Conservation (phyloP, 495 filamentous ascomycete genomes). For the Symbiotaphrina buchneri region DNA sequence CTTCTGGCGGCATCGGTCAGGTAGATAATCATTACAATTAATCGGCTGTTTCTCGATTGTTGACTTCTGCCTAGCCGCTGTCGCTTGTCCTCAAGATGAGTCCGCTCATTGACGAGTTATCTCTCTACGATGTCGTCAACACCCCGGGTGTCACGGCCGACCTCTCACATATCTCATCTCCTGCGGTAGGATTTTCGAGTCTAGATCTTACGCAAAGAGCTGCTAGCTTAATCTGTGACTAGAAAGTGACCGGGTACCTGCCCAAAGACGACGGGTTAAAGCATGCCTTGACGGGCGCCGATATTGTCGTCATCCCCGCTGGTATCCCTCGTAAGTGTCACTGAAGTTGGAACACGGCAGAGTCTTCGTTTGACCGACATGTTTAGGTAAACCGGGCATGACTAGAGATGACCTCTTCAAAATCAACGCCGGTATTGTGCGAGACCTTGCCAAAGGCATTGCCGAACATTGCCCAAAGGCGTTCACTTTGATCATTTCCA, state of each 20-base stretch:
- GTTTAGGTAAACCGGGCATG: conserved; percentile 91
- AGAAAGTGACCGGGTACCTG: conserved; percentile 84
- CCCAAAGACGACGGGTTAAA: conserved; percentile 80
- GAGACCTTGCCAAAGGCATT: conserved; percentile 61
- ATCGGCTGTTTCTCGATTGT: not conserved
- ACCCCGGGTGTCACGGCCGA: conserved; percentile 89
- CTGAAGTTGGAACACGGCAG: not conserved
- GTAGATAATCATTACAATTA: conserved; percentile 19
- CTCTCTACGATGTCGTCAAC: conserved; percentile 98
- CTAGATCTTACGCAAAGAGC: not conserved
- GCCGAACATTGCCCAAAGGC: conserved; percentile 79
- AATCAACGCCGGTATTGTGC: conserved; percentile 89
- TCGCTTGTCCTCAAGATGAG: conserved; percentile 84
- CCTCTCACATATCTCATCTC: conserved; percentile 88
- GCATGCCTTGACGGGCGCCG: conserved; percentile 66
- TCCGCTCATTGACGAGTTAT: conserved; percentile 70
- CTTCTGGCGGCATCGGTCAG: conserved; percentile 96
- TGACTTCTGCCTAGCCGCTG: conserved; percentile 38
- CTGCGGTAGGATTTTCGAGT: conserved; percentile 41
- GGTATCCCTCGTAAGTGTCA: conserved; percentile 74
- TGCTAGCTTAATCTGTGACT: conserved; percentile 12
- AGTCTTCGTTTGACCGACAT: not conserved
- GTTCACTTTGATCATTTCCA: conserved; percentile 89
- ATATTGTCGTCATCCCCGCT: conserved; percentile 91
- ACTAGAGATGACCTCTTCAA: conserved; percentile 98